These are phyloP conservation scores for Glycine soja DNA, from an alignment of 306 rosid species.

Conservation along the genomic window DNA sequence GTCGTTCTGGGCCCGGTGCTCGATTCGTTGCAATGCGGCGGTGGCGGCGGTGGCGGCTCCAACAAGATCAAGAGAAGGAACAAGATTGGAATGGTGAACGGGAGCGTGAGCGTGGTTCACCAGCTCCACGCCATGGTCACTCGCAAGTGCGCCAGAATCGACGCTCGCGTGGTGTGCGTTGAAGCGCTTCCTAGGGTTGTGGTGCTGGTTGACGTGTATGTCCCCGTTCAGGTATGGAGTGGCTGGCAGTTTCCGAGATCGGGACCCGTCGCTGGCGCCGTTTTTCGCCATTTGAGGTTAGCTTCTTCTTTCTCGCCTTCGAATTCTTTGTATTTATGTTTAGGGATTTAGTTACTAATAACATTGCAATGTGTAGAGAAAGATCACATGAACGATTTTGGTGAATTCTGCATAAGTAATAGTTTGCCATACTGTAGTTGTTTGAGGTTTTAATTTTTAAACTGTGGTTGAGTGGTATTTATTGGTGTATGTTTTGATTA, in stretches of 20 bases:
- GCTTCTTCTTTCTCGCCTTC: neutral
- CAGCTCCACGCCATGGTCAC: slow-evolving; percentile 77
- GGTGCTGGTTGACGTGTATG: slow-evolving; percentile 73
- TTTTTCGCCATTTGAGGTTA: slow-evolving; percentile 85
- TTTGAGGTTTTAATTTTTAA: neutral
- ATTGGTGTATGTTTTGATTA: neutral
- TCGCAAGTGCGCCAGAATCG: slow-evolving; percentile 61
- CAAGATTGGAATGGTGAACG: slow-evolving; percentile 73
- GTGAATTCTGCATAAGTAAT: neutral
- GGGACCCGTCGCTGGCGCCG: slow-evolving; percentile 66
- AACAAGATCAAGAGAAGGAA: slow-evolving; percentile 54
- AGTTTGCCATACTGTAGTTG: neutral
- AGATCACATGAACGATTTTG: neutral
- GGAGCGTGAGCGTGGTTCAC: slow-evolving; percentile 80
- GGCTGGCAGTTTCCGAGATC: slow-evolving; percentile 90
- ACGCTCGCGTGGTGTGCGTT: slow-evolving; percentile 59
- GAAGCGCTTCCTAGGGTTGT: slow-evolving; percentile 65
- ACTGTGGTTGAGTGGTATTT: neutral
- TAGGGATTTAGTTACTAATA: neutral
- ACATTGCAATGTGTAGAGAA: neutral
- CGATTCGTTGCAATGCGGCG: slow-evolving; percentile 1
- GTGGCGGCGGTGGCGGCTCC: neutral
- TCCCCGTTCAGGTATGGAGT: slow-evolving; percentile 64
- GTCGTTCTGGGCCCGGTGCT: slow-evolving; percentile 50
- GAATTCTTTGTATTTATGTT: neutral